Conservation (phyloP, 495 filamentous ascomycete genomes). For the Hyaloscypha bicolor region DNA sequence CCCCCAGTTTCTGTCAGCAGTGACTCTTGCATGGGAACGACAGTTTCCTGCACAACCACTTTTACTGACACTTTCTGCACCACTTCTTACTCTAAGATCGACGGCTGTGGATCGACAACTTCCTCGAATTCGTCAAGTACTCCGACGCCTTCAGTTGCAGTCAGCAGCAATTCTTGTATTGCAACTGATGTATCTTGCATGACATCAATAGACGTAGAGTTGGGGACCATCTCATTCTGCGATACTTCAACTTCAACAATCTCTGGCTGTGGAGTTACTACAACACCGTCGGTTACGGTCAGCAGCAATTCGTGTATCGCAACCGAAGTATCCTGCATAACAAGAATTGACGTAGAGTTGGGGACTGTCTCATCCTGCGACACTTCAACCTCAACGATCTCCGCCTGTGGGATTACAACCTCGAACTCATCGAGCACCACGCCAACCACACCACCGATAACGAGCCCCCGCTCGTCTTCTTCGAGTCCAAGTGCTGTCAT, state of each 20-base stretch:
- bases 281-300: neutral
- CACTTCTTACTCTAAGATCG: neutral
- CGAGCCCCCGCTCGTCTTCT: no score
- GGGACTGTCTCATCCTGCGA: neutral
- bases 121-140: constrained; percentile 1
- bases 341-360: no score
- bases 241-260: neutral
- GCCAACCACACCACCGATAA: neutral
- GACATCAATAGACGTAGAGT: no score
- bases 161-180: neutral
- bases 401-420: neutral
- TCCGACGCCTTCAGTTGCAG: neutral
- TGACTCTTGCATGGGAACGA: neutral
- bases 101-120: neutral
- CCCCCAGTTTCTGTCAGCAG: constrained; percentile 1
- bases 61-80: neutral
- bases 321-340: neutral
- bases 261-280: neutral
- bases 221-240: neutral
- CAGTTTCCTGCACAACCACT: constrained; percentile 1
- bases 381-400: neutral
- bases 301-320: neutral
- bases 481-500: neutral
- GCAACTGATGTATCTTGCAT: neutral
- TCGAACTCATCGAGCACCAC: neutral